Percentiles rank a stretch among this genome's conserved stretches.
Evolutionary conservation across 441 rosid genomes (phyloP).

Genomic region (Geranium incanum): DNA sequence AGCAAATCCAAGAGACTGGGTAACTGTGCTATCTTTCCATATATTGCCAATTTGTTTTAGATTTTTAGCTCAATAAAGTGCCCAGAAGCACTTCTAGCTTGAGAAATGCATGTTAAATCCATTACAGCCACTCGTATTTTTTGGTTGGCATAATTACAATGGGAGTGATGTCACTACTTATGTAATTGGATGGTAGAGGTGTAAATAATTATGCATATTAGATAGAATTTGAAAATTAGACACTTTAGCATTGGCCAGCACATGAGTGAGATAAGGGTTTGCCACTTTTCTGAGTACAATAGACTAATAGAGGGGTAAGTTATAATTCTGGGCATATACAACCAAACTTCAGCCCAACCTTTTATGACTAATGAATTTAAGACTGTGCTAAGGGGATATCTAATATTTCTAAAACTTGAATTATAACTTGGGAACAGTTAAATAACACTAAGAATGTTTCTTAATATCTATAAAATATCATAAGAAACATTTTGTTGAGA

Average conservation of each 20-base stretch:
- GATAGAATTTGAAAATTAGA: background rate
- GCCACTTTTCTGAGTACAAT: background rate
- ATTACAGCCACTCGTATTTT: conserved; percentile 5
- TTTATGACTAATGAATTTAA: background rate
- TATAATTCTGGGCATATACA: background rate
- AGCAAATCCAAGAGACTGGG: conserved; percentile 8
- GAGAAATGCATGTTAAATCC: conserved; percentile 10
- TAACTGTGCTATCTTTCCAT: conserved; percentile 4
- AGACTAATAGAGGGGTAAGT: background rate
- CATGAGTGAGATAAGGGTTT: background rate
- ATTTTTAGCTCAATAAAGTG: conserved; percentile 3
- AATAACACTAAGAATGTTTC: background rate
- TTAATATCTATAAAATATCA: background rate
- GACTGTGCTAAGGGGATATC: background rate
- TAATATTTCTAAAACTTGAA: background rate
- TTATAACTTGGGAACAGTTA: background rate
- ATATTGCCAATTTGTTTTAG: conserved; percentile 2
- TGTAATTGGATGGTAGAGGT: background rate
- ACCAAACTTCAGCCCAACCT: background rate
- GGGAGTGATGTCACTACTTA: conserved; percentile 2
- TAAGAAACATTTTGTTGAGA: background rate
- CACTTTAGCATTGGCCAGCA: background rate
- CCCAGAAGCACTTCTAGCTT: background rate
- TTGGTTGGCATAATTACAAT: background rate
- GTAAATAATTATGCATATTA: background rate